Conservation (phyloP, 1,284 basidiomycete species). For the Papiliotrema flavescens region DNA sequence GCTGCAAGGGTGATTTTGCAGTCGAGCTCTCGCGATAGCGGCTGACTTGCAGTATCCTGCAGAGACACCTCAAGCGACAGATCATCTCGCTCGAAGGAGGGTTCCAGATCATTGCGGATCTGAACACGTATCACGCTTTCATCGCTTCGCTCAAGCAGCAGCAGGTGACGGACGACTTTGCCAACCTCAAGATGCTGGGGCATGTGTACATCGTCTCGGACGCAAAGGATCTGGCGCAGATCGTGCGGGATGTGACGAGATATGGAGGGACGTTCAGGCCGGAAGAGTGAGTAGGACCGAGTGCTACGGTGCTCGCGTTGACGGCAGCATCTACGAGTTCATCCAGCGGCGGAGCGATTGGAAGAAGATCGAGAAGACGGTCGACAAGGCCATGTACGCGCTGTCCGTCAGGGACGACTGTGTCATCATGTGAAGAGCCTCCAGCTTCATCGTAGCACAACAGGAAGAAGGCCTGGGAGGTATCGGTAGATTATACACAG, state of each 20-base stretch:
- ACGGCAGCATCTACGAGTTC: conserved; percentile 78
- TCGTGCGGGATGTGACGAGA: conserved; percentile 87
- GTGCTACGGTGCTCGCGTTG: neutral
- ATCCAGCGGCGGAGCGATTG: conserved; percentile 88
- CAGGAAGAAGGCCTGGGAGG: no score
- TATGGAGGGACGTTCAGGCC: conserved; percentile 90
- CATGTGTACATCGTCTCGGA: conserved; percentile 83
- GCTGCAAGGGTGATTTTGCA: conserved; percentile 67
- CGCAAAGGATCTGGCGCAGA: conserved; percentile 89
- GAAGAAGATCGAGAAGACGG: conserved; percentile 93
- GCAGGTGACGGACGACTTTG: conserved; percentile 76
- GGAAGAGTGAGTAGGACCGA: conserved; percentile 62
- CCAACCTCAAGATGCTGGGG: conserved; percentile 91
- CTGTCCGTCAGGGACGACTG: conserved; percentile 89
- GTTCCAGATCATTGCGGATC: conserved; percentile 91
- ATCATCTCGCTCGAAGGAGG: conserved; percentile 92
- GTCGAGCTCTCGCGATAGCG: neutral
- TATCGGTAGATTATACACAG: neutral
- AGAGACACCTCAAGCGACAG: conserved; percentile 94
- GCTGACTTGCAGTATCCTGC: conserved; percentile 64
- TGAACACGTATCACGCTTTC: conserved; percentile 89
- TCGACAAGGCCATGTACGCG: conserved; percentile 88
- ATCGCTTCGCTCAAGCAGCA: conserved; percentile 69
- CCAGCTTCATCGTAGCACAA: no score
- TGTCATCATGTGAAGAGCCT: conserved; percentile 54